Conservation (phyloP, 2,329 filamentous ascomycete genomes). For the Fusarium clavum region DNA sequence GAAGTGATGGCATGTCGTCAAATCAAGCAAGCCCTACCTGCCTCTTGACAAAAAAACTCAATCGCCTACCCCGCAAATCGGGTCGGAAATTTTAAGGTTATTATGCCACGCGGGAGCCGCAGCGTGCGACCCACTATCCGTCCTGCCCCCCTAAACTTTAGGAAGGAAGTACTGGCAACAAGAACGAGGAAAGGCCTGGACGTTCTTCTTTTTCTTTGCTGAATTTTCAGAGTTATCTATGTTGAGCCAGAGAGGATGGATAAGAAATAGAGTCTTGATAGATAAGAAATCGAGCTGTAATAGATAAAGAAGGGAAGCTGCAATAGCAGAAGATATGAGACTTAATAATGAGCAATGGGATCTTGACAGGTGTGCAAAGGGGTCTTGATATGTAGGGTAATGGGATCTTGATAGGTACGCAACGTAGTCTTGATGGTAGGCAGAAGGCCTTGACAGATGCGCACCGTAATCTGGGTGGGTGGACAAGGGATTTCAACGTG, state of each 20-base stretch:
- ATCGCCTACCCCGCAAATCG: not conserved
- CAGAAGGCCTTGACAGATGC: too few species aligned
- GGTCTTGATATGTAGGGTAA: too few species aligned
- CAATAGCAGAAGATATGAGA: too few species aligned
- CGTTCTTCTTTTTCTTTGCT: not conserved
- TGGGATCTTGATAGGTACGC: too few species aligned
- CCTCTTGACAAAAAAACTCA: not conserved
- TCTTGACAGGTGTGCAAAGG: too few species aligned
- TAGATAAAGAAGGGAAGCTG: not conserved
- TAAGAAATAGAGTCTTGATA: too few species aligned
- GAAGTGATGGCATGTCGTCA: not conserved
- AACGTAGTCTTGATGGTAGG: too few species aligned
- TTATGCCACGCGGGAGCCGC: not conserved
- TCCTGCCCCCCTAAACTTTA: not conserved
- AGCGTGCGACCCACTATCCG: not conserved
- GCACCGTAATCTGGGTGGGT: too few species aligned
- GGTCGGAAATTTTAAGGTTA: constrained; percentile 3
- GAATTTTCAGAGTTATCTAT: not conserved
- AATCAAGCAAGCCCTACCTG: not conserved
- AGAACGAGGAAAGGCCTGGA: not conserved
- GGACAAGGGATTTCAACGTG: too few species aligned
- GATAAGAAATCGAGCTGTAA: too few species aligned
- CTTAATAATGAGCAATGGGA: too few species aligned
- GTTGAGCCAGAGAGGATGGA: not conserved
- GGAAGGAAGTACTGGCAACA: not conserved